phyloP scores from a whole-genome alignment of 805 yeast species.

The Wickerhamomyces mucosus region DNA sequence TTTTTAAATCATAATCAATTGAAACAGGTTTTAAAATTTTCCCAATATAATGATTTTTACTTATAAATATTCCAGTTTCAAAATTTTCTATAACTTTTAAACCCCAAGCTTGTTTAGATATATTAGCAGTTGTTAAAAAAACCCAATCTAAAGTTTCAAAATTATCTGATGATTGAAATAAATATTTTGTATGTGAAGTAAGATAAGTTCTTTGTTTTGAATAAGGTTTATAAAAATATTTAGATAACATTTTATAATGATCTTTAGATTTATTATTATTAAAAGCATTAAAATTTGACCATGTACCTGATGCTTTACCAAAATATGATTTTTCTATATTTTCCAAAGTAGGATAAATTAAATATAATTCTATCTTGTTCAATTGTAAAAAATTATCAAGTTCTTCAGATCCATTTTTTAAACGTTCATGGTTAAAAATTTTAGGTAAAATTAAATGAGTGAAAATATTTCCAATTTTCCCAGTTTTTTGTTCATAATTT shows the following conservation, averaged over 20 bases:
- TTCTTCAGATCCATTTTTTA: conserved; percentile 7
- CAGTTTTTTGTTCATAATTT: conserved; percentile 1
- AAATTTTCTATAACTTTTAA: conserved; percentile 29
- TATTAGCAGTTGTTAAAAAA: conserved; percentile 62
- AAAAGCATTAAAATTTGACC: conserved; percentile 35
- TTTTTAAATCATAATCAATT: conserved; percentile 23
- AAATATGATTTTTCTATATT: conserved; percentile 30
- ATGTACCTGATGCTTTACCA: conserved; percentile 40
- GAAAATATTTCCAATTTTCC: conserved; percentile 11
- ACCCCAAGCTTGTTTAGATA: conserved; percentile 83
- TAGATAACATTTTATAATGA: conserved; percentile 33
- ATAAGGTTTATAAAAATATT: conserved; percentile 25
- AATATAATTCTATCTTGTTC: conserved; percentile 24
- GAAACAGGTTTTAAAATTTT: conserved; percentile 33
- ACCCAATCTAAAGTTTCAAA: conserved; percentile 55
- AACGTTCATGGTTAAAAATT: conserved; percentile 3
- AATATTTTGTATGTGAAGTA: conserved; percentile 64
- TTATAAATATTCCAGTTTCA: conserved; percentile 47
- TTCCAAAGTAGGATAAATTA: conserved; percentile 36
- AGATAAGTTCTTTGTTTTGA: conserved; percentile 20
- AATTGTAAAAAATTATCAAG: conserved; percentile 16
- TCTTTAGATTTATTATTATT: conserved; percentile 14
- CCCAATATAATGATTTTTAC: conserved; percentile 18
- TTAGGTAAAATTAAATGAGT: conserved; percentile 18
- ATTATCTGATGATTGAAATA: conserved; percentile 42